phyloP scores from a whole-genome alignment of 257 asterid genomes.

The Solanum clarkiae region DNA sequence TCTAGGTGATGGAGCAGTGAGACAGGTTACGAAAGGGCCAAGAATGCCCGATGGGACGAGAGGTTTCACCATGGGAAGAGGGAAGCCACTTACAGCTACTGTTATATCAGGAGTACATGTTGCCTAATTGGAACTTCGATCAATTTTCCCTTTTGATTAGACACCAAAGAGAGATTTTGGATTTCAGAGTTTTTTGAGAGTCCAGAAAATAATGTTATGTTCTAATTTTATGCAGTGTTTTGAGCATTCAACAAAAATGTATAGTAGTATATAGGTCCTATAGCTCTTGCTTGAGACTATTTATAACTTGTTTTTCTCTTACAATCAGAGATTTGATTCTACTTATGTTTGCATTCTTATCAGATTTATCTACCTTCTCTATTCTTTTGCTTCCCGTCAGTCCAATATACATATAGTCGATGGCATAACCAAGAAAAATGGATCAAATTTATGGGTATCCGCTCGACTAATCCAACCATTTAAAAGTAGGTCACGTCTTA shows the following conservation, averaged over 20 bases:
- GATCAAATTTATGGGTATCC: no score
- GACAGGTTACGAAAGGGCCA: conserved; percentile 52
- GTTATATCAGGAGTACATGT: conserved; percentile 12
- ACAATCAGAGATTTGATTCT: not conserved
- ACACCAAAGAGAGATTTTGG: not conserved
- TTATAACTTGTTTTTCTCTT: not conserved
- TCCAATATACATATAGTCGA: not conserved
- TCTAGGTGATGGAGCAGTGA: conserved; percentile 23
- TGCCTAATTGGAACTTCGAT: not conserved
- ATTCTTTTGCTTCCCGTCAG: not conserved
- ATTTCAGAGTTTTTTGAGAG: not conserved
- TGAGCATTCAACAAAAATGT: not conserved
- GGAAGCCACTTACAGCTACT: conserved; percentile 50
- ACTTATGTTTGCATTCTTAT: not conserved
- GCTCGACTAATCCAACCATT: no score
- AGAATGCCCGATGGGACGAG: conserved; percentile 95
- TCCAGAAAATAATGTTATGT: not conserved
- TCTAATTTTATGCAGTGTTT: not conserved
- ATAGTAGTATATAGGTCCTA: not conserved
- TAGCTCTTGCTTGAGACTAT: not conserved
- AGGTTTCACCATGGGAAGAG: conserved; percentile 95
- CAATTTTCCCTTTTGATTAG: not conserved
- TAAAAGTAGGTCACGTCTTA: no score
- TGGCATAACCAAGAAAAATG: not conserved
- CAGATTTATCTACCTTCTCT: not conserved